Evolutionary conservation across 345 rosid species (phyloP), one percentile per base, ranked within the genome.

Genomic region (Eutrema japonicum): DNA sequence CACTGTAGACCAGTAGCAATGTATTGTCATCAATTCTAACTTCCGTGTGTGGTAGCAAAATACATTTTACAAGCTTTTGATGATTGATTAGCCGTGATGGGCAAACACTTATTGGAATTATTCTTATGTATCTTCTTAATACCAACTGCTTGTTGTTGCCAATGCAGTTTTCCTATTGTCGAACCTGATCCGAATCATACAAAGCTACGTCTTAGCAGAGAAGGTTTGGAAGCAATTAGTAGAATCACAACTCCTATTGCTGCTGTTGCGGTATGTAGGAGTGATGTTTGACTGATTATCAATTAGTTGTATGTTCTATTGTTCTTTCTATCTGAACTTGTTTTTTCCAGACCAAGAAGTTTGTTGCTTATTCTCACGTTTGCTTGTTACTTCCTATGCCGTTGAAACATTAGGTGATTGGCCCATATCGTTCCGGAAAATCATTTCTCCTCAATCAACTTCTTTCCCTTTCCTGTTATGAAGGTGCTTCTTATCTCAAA

Each of bases 111-210:
- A 18, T 18, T 18, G 22, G 22, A 30, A 9, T 29, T 1, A 1
- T 30, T 62, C 3, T 35, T 40, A 16, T 27, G n/a, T 33, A 16
- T 57, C 29, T 14, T 49, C 11, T 10, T 33, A 35, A 29, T n/a
- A 13, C 35, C 5, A 41, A 22, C 8, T 71, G 48, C 1, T 49
- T 2, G 26, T 76, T 64, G 70, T 59, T 79, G 41, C 45, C 10
- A 58, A 50, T 77, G 45, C 82, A 96, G 99, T 66, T 92, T 92
- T 83, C 97, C 98, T 14, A 90, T 96, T 36, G 82, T 92, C 30
- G 99, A 92, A 69, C 99, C 99, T 83, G 97, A 89, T 86, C 96
- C 94, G 35, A 89, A 90, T 70, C 99, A 92, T 74, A 96, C 98
- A 35, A 96, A 96, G 84, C 98, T 96, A 66, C 97, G 88, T 42